phyloP scores from a whole-genome alignment of 176 grass and related monocot species.

The Ensete glaucum region DNA sequence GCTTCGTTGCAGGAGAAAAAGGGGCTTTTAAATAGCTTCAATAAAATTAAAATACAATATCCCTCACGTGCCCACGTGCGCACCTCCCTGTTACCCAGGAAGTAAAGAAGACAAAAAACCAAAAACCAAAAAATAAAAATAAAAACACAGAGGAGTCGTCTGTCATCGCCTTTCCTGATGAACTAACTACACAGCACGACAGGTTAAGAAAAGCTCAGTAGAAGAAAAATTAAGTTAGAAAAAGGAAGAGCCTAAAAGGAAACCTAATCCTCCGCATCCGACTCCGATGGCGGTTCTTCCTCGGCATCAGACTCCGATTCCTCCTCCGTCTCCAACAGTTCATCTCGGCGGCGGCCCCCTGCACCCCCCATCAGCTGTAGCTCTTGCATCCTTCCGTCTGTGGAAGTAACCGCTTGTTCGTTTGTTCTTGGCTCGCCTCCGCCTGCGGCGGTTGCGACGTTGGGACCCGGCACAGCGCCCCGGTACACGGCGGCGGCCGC shows the following conservation, averaged over 20 bases:
- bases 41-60: background rate
- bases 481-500: constrained; percentile 1
- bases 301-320: background rate
- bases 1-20: background rate
- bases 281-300: background rate
- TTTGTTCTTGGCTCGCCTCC: background rate
- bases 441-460: background rate
- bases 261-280: background rate
- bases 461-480: background rate
- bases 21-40: background rate
- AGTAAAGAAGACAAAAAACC: background rate
- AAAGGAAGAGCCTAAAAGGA: background rate
- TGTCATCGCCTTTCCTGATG: background rate
- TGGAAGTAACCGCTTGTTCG: background rate
- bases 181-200: background rate
- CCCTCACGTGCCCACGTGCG: constrained; percentile 11
- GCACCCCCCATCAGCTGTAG: constrained; percentile 7
- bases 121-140: no score
- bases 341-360: background rate
- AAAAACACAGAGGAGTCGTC: background rate
- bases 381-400: background rate
- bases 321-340: background rate
- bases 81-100: background rate
- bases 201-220: background rate
- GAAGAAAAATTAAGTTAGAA: background rate